Conservation (phyloP, 192 early-diverging fungal genomes). For the Ambispora gerdemannii region DNA sequence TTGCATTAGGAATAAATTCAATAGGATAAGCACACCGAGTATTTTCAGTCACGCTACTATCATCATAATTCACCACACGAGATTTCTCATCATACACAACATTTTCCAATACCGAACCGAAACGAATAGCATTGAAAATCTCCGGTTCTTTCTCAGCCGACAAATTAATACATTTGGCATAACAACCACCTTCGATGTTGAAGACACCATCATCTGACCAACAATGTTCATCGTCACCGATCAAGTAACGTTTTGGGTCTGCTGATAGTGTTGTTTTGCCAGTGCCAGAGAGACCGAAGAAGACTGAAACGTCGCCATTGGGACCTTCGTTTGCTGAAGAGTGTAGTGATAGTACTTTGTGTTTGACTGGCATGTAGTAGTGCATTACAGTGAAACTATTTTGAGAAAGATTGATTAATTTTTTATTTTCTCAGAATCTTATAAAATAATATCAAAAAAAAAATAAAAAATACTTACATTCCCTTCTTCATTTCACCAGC, state of each 20-base stretch:
- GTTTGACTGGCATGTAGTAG: constrained; percentile 92
- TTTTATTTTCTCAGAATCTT: not conserved
- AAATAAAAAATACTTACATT: constrained; percentile 36
- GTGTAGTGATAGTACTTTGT: constrained; percentile 82
- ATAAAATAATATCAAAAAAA: constrained; percentile 10
- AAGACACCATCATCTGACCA: constrained; percentile 97
- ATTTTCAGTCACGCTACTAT: constrained; percentile 86
- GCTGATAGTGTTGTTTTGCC: constrained; percentile 98
- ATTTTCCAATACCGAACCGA: constrained; percentile 92
- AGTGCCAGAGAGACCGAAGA: constrained; percentile 97
- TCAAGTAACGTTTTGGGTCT: constrained; percentile 86
- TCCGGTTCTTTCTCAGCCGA: constrained; percentile 97
- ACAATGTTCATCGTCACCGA: constrained; percentile 99
- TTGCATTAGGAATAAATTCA: constrained; percentile 90
- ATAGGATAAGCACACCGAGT: constrained; percentile 97
- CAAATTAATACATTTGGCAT: constrained; percentile 95
- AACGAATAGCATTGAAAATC: constrained; percentile 95
- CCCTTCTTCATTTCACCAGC: constrained; percentile 99
- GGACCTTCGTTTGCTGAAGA: constrained; percentile 94
- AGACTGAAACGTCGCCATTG: constrained; percentile 87
- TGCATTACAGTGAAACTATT: constrained; percentile 96
- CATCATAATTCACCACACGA: constrained; percentile 77
- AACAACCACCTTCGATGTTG: constrained; percentile 99
- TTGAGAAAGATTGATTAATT: not conserved
- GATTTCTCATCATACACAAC: constrained; percentile 78